Evolutionary conservation across 345 rosid genomes (phyloP), one percentile per base, ranked within the genome.

Genomic region (Heritiera fomes): DNA sequence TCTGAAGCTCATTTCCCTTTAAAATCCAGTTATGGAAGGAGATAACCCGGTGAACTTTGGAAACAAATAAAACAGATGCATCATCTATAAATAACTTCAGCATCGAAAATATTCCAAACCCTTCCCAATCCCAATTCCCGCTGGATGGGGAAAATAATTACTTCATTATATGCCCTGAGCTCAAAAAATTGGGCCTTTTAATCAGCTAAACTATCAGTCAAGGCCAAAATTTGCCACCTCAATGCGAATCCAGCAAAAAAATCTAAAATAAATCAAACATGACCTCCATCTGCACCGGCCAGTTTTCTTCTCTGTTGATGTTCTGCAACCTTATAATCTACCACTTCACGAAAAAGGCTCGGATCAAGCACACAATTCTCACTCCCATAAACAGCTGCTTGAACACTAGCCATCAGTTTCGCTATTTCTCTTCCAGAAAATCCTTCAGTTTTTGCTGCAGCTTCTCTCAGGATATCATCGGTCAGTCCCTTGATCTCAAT

Each of bases 381-480:
- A 56, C 97, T 96, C 76, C 99, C 98, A 73, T 96, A 94, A 20
- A 94, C 97, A 53, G 97, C 95, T 67, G 98, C 98, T 80, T 96
- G 99, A 58, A 96, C 91, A 14, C 97, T 78, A 2, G 98, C 98
- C 98, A 96, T 92, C 81, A 96, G 75, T 80, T 96, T 94, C 1
- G 97, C 98, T 8, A 94, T 92, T 81, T 96, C 95, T 75, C 99
- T 89, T 58, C 98, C 97, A 2, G 97, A 93, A 84, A 94, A 96
- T 72, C 98, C 97, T 63, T 89, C 89, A 0, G 91, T 94, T 87
- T 90, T 96, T 3, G 89, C 89, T 2, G 97, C 97, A 4, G 97
- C 97, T 85, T 96, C 97, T 81, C 82, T 91, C 17, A 94, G 49
- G 68, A 94, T 82, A 73, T 92, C 97, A 83, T 92, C 95, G 0